A percentile compares a stretch with the other conserved stretches of the same genome.
Evolutionary conservation across 2,329 filamentous ascomycete species (phyloP).

Genomic region (Spiromastix sp.): DNA sequence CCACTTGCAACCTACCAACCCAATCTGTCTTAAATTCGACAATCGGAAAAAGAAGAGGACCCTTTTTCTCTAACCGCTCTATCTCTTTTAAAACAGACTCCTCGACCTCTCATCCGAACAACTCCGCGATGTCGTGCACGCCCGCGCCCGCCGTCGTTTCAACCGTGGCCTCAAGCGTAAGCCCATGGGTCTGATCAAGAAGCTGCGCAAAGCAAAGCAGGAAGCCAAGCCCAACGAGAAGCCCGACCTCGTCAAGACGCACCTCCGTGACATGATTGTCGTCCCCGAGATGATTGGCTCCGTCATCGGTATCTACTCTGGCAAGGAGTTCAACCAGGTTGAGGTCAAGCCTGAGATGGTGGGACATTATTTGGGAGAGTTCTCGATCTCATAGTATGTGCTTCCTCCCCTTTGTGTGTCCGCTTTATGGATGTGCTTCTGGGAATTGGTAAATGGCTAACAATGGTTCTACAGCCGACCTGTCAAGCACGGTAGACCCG

Average conservation of each 20-base stretch:
- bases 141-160: conserved; percentile 95
- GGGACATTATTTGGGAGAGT: conserved; percentile 97
- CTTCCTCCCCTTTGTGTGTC: neutral
- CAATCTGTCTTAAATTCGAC: conserved; percentile 10
- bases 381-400: conserved; percentile 99
- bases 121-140: conserved; percentile 98
- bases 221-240: conserved; percentile 99
- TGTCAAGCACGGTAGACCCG: conserved; percentile 99
- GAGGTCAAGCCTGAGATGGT: conserved; percentile 99
- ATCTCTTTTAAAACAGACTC: conserved; percentile 52
- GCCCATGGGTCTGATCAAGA: conserved; percentile 99
- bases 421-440: neutral
- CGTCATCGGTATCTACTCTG: conserved; percentile 98
- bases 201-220: conserved; percentile 99
- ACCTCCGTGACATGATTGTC: conserved; percentile 99
- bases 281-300: conserved; percentile 99
- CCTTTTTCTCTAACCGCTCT: conserved; percentile 13
- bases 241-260: conserved; percentile 98
- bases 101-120: conserved; percentile 97
- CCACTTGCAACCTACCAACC: neutral
- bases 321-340: conserved; percentile 99
- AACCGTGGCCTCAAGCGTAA: conserved; percentile 99
- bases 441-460: conserved; percentile 38
- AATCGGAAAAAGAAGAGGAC: conserved; percentile 21
- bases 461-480: conserved; percentile 61